Conservation (phyloP, 2,329 filamentous ascomycete genomes). For the Epichloe bromicola region DNA sequence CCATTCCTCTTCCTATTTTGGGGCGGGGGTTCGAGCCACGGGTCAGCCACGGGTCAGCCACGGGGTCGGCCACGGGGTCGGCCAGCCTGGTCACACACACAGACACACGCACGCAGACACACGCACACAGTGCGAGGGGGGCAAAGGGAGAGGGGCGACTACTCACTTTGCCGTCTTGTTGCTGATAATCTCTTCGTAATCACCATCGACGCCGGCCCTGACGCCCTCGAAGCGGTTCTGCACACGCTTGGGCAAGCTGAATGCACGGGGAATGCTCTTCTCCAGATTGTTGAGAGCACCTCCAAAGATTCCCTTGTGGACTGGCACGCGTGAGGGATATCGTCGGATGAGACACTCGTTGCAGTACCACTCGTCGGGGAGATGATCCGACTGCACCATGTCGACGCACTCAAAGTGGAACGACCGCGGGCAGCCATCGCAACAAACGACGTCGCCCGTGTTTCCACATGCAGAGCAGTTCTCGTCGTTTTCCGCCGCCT, state of each 20-base stretch:
- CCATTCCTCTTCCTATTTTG: conserved; percentile 34
- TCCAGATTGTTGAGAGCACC: conserved; percentile 52
- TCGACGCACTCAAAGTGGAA: conserved; percentile 87
- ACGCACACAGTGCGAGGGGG: not conserved
- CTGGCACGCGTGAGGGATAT: conserved; percentile 31
- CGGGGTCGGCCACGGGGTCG: too few species aligned
- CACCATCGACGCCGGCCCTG: conserved; percentile 60
- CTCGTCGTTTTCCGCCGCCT: conserved; percentile 64
- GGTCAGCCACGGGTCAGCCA: not conserved
- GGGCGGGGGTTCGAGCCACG: too few species aligned
- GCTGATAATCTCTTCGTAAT: conserved; percentile 58
- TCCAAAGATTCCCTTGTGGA: conserved; percentile 44
- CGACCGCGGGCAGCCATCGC: conserved; percentile 79
- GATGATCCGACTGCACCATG: conserved; percentile 55
- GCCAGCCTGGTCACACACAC: not conserved
- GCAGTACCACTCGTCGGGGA: conserved; percentile 77
- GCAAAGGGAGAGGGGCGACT: conserved; percentile 18
- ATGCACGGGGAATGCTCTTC: conserved; percentile 57
- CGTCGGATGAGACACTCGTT: conserved; percentile 49
- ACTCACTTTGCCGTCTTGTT: conserved; percentile 53
- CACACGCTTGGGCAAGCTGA: conserved; percentile 56
- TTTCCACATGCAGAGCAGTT: conserved; percentile 78
- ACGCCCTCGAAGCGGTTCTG: conserved; percentile 72
- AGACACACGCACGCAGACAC: too few species aligned
- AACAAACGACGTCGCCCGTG: conserved; percentile 78